Conservation (phyloP, 306 rosid species). For the Rosa chinensis region DNA sequence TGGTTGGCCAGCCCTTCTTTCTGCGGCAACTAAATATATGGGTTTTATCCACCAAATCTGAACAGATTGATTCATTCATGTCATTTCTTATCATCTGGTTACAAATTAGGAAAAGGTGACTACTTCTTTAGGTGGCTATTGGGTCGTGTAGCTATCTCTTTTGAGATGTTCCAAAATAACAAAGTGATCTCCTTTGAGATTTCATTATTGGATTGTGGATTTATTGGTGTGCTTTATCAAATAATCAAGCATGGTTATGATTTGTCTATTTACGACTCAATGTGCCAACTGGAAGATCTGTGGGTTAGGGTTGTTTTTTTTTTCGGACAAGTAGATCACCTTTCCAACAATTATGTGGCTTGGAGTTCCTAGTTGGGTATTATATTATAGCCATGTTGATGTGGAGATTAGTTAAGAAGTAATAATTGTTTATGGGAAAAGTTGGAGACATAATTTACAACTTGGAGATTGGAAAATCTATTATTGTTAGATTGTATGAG, state of each 20-base stretch:
- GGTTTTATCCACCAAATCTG: neutral
- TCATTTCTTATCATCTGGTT: neutral
- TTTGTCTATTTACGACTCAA: neutral
- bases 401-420: neutral
- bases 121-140: neutral
- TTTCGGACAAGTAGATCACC: neutral
- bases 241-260: neutral
- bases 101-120: neutral
- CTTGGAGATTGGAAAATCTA: neutral
- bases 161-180: neutral
- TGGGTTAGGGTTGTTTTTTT: neutral
- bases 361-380: neutral
- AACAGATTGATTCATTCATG: neutral
- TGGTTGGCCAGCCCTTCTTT: neutral
- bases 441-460: neutral
- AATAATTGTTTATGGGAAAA: neutral
- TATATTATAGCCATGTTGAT: neutral
- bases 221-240: neutral
- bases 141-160: neutral
- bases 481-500: neutral
- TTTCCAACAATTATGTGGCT: neutral
- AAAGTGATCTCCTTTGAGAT: neutral
- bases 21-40: neutral
- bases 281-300: neutral
- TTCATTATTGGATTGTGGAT: neutral